These are phyloP conservation scores for Chlorella ohadii DNA, from an alignment of 139 green algal genomes.

Conservation along the genomic window DNA sequence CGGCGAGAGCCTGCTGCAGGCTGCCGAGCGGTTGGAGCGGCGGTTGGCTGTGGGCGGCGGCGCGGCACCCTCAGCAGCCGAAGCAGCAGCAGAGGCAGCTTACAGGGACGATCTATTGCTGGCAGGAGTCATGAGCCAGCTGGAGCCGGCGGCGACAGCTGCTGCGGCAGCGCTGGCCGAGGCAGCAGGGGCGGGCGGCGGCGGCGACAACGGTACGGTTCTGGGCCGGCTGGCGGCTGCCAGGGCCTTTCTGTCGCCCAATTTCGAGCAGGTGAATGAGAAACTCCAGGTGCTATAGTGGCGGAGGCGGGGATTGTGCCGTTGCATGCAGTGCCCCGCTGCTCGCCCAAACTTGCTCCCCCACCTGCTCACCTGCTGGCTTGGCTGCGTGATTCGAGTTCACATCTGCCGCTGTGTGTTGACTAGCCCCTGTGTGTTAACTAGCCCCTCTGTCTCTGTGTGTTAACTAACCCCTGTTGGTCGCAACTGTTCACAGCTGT, in stretches of 20 bases:
- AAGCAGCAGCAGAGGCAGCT: neutral
- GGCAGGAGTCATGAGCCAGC: slow-evolving; percentile 33
- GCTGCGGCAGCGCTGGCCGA: neutral
- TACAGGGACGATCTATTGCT: slow-evolving; percentile 35
- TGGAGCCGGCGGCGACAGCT: slow-evolving; percentile 9
- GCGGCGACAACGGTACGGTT: neutral
- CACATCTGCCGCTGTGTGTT: too few species aligned
- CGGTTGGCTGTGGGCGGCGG: neutral
- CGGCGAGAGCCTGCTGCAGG: neutral
- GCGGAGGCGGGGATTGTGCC: neutral
- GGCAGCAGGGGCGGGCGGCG: neutral
- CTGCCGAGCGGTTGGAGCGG: slow-evolving; percentile 11
- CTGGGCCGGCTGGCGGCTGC: slow-evolving; percentile 22
- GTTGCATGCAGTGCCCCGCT: neutral
- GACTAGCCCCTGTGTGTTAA: too few species aligned
- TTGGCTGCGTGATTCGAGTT: too few species aligned
- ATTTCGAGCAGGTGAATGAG: slow-evolving; percentile 13
- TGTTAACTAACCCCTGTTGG: too few species aligned
- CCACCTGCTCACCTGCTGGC: too few species aligned
- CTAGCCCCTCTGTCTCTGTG: too few species aligned
- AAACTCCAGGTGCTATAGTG: too few species aligned
- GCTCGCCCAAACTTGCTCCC: too few species aligned
- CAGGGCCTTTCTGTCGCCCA: slow-evolving; percentile 40
- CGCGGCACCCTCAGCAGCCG: neutral
- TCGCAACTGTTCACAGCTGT: neutral